These are phyloP conservation scores for Condylostoma magnum DNA, from an alignment of 169 alveolate species.

Conservation along the genomic window DNA sequence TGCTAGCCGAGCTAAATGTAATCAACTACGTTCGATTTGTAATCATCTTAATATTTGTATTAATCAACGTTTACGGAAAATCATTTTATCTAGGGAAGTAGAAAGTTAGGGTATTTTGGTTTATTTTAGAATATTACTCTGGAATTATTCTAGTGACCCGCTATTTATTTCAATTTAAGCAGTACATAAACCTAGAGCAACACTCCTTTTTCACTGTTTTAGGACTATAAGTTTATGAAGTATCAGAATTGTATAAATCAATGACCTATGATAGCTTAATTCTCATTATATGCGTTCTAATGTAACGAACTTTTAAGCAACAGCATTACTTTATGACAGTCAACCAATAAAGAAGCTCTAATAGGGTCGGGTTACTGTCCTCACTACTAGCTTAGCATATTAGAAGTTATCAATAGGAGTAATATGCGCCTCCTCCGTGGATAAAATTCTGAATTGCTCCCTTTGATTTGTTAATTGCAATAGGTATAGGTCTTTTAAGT, in stretches of 20 bases:
- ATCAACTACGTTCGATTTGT: neutral
- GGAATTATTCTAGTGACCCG: neutral
- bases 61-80: neutral
- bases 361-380: neutral
- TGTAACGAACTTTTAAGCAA: neutral
- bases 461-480: neutral
- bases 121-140: neutral
- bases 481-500: neutral
- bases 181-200: neutral
- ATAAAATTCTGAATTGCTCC: neutral
- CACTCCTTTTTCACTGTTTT: neutral
- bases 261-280: slow-evolving; percentile 1
- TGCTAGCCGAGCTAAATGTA: neutral
- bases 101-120: slow-evolving; percentile 7
- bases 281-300: neutral
- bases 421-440: no score
- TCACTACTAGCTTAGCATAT: neutral
- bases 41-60: neutral
- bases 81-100: neutral
- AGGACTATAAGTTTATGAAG: slow-evolving; percentile 3
- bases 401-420: neutral
- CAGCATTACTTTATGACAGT: neutral
- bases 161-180: slow-evolving; percentile 13
- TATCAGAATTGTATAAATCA: neutral
- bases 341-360: neutral